These are phyloP conservation scores for Trichoderma oligosporum DNA, from an alignment of 2,329 filamentous ascomycete genomes.

Conservation along the genomic window DNA sequence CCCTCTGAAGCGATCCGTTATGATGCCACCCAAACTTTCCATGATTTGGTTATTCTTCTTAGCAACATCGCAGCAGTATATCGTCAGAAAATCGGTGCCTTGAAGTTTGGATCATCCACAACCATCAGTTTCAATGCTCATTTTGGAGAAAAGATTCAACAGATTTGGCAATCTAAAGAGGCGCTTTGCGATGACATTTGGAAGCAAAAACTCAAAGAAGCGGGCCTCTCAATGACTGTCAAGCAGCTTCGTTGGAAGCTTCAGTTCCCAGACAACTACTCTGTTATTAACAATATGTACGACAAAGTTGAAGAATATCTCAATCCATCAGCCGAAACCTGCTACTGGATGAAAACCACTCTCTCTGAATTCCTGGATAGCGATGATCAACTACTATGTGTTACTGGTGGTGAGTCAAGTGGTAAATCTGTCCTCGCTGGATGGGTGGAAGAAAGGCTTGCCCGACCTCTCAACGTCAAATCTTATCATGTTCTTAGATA, in stretches of 20 bases:
- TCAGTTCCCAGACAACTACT: not conserved
- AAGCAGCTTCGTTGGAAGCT: slow-evolving; percentile 24
- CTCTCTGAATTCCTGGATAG: slow-evolving; percentile 36
- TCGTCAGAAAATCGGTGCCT: slow-evolving; percentile 32
- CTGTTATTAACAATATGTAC: not conserved
- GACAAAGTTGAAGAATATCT: slow-evolving; percentile 33
- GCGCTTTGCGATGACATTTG: slow-evolving; percentile 36
- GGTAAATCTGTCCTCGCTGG: slow-evolving; percentile 39
- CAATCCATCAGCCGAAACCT: slow-evolving; percentile 38
- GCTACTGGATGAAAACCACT: slow-evolving; percentile 37
- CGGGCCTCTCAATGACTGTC: slow-evolving; percentile 26
- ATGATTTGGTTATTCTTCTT: slow-evolving; percentile 34
- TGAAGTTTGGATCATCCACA: slow-evolving; percentile 25
- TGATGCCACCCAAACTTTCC: slow-evolving; percentile 34
- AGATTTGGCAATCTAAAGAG: slow-evolving; percentile 35
- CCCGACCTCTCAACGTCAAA: slow-evolving; percentile 35
- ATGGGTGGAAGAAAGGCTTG: slow-evolving; percentile 40
- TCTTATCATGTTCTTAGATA: slow-evolving; percentile 37
- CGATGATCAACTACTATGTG: slow-evolving; percentile 33
- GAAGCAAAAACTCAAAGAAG: slow-evolving; percentile 32
- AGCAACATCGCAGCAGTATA: slow-evolving; percentile 36
- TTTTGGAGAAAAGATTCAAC: slow-evolving; percentile 35
- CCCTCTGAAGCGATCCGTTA: slow-evolving; percentile 17
- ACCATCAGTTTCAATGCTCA: slow-evolving; percentile 36
- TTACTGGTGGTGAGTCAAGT: slow-evolving; percentile 34